Evolutionary conservation across 345 rosid species (phyloP).

Genomic region (Aquilaria yunnanensis): DNA sequence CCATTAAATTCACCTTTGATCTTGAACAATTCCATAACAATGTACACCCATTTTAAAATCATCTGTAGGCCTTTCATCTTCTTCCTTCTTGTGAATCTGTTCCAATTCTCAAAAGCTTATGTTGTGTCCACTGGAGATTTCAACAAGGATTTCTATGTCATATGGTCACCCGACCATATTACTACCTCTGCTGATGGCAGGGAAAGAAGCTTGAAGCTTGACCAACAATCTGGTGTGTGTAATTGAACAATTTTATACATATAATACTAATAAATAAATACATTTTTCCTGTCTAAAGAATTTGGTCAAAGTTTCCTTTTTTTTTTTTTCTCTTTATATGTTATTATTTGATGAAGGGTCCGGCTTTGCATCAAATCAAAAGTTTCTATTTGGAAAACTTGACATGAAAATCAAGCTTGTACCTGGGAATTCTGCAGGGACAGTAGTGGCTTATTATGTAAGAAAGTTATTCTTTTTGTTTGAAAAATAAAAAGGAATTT

Average conservation of each 20-base stretch:
- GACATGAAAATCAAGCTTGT: constrained; percentile 80
- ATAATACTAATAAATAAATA: not conserved
- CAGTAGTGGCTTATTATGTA: constrained; percentile 77
- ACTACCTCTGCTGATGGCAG: constrained; percentile 61
- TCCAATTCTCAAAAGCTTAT: constrained; percentile 37
- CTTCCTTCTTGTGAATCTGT: constrained; percentile 17
- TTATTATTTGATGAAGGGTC: constrained; percentile 38
- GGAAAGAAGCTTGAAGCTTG: constrained; percentile 62
- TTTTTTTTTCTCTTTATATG: not conserved
- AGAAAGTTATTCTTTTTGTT: constrained; percentile 10
- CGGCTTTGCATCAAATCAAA: constrained; percentile 58
- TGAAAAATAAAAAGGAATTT: too few relatives aligned
- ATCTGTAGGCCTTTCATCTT: constrained; percentile 5
- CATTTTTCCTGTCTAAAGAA: not conserved
- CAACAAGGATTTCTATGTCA: constrained; percentile 53
- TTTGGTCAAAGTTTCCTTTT: too few relatives aligned
- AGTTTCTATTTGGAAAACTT: constrained; percentile 66
- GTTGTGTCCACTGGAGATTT: constrained; percentile 61
- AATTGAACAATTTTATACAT: too few relatives aligned
- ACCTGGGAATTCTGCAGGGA: constrained; percentile 79
- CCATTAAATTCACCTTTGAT: constrained; percentile 10
- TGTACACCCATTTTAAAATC: too few relatives aligned
- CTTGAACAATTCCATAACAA: constrained; percentile 8
- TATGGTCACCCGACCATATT: constrained; percentile 79
- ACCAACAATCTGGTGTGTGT: constrained; percentile 61